These are phyloP conservation scores for Sarocladiaceae sp. DNA, from an alignment of 2,329 filamentous ascomycete genomes.

Conservation along the genomic window DNA sequence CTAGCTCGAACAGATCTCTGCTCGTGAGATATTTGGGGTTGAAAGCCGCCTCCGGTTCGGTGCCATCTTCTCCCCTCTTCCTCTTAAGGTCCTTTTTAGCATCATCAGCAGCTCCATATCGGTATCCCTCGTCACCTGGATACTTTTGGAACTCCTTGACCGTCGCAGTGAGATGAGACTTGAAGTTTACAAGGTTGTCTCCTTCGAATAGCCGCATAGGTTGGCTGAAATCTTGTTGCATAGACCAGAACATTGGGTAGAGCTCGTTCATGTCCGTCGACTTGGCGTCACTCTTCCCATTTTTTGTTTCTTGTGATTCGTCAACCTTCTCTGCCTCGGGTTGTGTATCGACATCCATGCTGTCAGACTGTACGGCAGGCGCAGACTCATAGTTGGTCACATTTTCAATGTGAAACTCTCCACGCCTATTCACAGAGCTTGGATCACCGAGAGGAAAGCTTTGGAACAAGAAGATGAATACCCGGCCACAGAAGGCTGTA, in stretches of 20 bases:
- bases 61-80: slow-evolving; percentile 58
- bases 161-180: slow-evolving; percentile 66
- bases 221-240: slow-evolving; percentile 89
- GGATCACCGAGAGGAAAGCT: slow-evolving; percentile 95
- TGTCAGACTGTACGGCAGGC: slow-evolving; percentile 26
- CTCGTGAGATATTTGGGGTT: slow-evolving; percentile 99
- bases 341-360: slow-evolving; percentile 64
- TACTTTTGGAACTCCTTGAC: slow-evolving; percentile 48
- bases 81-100: slow-evolving; percentile 64
- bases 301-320: slow-evolving; percentile 23
- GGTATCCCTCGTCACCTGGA: slow-evolving; percentile 42
- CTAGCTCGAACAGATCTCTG: slow-evolving; percentile 89
- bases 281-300: slow-evolving; percentile 43
- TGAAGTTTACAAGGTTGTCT: slow-evolving; percentile 74
- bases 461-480: slow-evolving; percentile 98
- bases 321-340: slow-evolving; percentile 29
- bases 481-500: slow-evolving; percentile 92
- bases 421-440: slow-evolving; percentile 92
- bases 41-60: slow-evolving; percentile 52
- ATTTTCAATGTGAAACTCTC: slow-evolving; percentile 95
- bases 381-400: slow-evolving; percentile 70
- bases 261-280: slow-evolving; percentile 63
- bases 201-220: slow-evolving; percentile 77
- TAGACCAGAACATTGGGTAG: slow-evolving; percentile 90
- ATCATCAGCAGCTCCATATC: slow-evolving; percentile 47